These are phyloP conservation scores for Osmozyma mogii DNA, from an alignment of 805 yeast genomes.

Conservation along the genomic window DNA sequence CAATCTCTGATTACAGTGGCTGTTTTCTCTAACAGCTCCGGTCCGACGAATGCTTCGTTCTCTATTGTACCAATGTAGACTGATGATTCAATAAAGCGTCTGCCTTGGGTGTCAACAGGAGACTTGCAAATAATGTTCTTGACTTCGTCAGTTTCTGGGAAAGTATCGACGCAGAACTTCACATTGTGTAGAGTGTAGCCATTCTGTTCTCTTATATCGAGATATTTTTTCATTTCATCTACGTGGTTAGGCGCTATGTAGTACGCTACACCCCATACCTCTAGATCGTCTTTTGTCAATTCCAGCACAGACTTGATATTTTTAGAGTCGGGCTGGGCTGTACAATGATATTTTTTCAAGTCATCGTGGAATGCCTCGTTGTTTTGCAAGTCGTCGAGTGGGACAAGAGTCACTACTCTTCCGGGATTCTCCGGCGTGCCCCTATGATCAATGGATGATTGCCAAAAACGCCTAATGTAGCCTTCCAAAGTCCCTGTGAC, in stretches of 20 bases:
- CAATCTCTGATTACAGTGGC: conserved; percentile 52
- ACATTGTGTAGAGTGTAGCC: conserved; percentile 72
- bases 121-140: conserved; percentile 5
- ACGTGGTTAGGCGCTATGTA: conserved; percentile 63
- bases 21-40: conserved; percentile 52
- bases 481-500: conserved; percentile 74
- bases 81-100: conserved; percentile 41
- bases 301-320: no score
- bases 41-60: conserved; percentile 80
- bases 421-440: conserved; percentile 88
- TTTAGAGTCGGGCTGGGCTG: no score
- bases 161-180: conserved; percentile 44
- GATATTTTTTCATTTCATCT: conserved; percentile 51
- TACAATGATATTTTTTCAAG: conserved; percentile 28
- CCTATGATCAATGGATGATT: conserved; percentile 79
- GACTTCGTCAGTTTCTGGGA: conserved; percentile 3
- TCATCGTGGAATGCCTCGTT: conserved; percentile 37
- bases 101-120: conserved; percentile 23
- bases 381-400: conserved; percentile 44
- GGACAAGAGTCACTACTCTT: conserved; percentile 74
- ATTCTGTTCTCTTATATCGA: conserved; percentile 81
- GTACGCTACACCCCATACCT: conserved; percentile 78
- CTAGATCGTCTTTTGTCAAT: conserved; percentile 36
- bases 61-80: conserved; percentile 81
- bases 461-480: conserved; percentile 83